Percentiles rank a stretch among this genome's conserved stretches.
phyloP scores from a whole-genome alignment of 2,329 filamentous ascomycete genomes.

The Paraconiothyrium brasiliense region DNA sequence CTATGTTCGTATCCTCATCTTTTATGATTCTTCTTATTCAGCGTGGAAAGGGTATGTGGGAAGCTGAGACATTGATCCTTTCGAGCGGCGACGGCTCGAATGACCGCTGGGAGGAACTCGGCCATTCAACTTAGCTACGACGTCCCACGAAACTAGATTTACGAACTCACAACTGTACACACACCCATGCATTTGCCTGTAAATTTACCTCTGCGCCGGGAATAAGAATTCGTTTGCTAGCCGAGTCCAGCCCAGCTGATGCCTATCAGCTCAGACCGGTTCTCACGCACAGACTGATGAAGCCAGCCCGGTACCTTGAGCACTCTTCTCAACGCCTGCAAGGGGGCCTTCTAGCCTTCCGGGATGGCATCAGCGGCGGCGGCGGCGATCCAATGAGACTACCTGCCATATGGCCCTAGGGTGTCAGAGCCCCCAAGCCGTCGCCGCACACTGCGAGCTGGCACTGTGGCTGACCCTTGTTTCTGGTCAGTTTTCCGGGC shows the following conservation, averaged over 20 bases:
- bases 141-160: slow-evolving; percentile 14
- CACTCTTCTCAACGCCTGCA: background rate
- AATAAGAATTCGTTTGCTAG: background rate
- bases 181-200: background rate
- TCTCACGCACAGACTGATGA: slow-evolving; percentile 1
- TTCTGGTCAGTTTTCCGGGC: slow-evolving; percentile 2
- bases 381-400: background rate
- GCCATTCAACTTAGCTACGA: slow-evolving; percentile 16
- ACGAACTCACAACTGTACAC: slow-evolving; percentile 2
- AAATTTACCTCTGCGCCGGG: background rate
- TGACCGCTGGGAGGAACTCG: background rate
- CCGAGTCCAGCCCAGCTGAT: slow-evolving; percentile 5
- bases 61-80: slow-evolving; percentile 22
- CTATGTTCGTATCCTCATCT: slow-evolving; percentile 3
- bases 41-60: slow-evolving; percentile 16
- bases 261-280: slow-evolving; percentile 1
- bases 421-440: slow-evolving; percentile 1
- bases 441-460: slow-evolving; percentile 6
- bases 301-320: slow-evolving; percentile 4
- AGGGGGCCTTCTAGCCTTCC: background rate
- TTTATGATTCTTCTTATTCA: slow-evolving; percentile 9
- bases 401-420: background rate
- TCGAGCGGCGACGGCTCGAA: slow-evolving; percentile 1
- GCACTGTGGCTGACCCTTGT: slow-evolving; percentile 1
- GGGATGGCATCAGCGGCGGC: slow-evolving; percentile 11